Evolutionary conservation across 129 eudicot genomes (phyloP).

Genomic region (Tagetes patula): DNA sequence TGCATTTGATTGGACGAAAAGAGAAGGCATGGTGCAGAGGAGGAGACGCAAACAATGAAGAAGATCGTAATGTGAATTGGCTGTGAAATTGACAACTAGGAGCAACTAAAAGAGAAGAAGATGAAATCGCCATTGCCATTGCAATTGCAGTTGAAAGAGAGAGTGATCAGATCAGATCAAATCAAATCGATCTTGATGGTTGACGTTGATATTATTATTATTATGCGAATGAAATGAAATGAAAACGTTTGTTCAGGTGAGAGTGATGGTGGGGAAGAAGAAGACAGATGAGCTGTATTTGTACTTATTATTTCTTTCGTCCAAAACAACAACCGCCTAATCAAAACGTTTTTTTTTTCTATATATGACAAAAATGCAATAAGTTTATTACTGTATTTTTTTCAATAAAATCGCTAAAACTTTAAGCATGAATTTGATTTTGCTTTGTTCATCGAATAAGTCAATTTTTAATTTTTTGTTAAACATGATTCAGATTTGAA

Average conservation of each 20-base stretch:
- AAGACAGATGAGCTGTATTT: neutral
- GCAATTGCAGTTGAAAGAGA: neutral
- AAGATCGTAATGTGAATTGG: slow-evolving; percentile 15
- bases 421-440: too few species aligned
- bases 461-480: too few species aligned
- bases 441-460: too few species aligned
- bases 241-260: neutral
- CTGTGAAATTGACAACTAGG: neutral
- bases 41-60: slow-evolving; percentile 20
- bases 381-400: too few species aligned
- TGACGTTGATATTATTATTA: slow-evolving; percentile 28
- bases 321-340: slow-evolving; percentile 15
- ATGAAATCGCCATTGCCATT: slow-evolving; percentile 21
- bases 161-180: neutral
- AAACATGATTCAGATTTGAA: too few species aligned
- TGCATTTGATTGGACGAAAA: slow-evolving; percentile 5
- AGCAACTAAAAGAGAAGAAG: slow-evolving; percentile 13
- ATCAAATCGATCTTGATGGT: slow-evolving; percentile 1
- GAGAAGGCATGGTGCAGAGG: slow-evolving; percentile 22
- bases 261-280: slow-evolving; percentile 5
- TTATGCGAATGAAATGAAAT: neutral
- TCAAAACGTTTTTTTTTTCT: neutral
- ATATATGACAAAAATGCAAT: too few species aligned
- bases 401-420: too few species aligned
- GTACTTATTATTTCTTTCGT: neutral